These are phyloP conservation scores for Hemileccinum rubropunctum DNA, from an alignment of 768 basidiomycete species.

Conservation along the genomic window DNA sequence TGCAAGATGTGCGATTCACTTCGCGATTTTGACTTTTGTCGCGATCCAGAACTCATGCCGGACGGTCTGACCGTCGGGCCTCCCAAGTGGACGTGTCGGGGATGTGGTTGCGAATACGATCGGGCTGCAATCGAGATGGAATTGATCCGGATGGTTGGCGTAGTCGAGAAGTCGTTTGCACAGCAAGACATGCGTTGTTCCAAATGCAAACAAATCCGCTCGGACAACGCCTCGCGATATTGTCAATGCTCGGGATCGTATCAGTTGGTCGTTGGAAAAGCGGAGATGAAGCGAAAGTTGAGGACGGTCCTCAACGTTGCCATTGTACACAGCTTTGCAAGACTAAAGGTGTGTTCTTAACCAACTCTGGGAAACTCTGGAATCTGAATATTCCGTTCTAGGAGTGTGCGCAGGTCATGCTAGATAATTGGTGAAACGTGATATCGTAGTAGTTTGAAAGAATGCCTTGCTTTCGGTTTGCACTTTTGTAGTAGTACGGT, in stretches of 20 bases:
- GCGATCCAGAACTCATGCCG: slow-evolving; percentile 82
- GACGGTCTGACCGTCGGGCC: slow-evolving; percentile 45
- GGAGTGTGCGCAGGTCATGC: slow-evolving; percentile 39
- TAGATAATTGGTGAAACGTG: slow-evolving; percentile 36
- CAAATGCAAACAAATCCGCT: slow-evolving; percentile 89
- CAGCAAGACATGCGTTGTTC: slow-evolving; percentile 89
- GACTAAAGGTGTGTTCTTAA: slow-evolving; percentile 56
- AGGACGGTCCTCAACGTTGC: slow-evolving; percentile 84
- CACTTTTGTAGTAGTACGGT: no score
- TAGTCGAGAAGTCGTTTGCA: slow-evolving; percentile 69
- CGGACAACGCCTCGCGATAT: slow-evolving; percentile 80
- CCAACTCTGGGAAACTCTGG: background rate
- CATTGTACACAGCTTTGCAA: slow-evolving; percentile 62
- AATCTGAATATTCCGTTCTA: slow-evolving; percentile 11
- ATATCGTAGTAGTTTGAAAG: background rate
- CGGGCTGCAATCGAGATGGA: slow-evolving; percentile 83
- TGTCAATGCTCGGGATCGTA: slow-evolving; percentile 90
- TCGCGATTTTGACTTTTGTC: slow-evolving; percentile 93
- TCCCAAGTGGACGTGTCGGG: slow-evolving; percentile 63
- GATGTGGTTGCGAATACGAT: slow-evolving; percentile 86
- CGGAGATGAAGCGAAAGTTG: slow-evolving; percentile 67
- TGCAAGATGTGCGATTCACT: slow-evolving; percentile 84
- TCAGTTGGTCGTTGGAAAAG: slow-evolving; percentile 66
- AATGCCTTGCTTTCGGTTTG: background rate
- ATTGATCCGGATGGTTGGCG: slow-evolving; percentile 71